Evolutionary conservation across 495 filamentous ascomycete genomes (phyloP), one percentile per base, ranked within the genome.

Genomic region (Daldinia childiae): DNA sequence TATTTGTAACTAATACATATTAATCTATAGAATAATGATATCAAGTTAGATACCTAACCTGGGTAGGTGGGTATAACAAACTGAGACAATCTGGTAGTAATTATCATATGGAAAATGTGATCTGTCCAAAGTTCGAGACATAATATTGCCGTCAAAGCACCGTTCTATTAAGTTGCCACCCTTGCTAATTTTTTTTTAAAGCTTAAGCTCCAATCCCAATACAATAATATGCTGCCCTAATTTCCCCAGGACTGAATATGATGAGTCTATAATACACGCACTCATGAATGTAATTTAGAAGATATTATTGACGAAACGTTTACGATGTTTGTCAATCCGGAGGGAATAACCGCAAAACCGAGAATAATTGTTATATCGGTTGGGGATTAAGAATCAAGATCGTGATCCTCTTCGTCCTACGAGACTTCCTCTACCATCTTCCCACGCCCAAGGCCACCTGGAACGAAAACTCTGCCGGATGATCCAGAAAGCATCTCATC

Each of bases 401-500:
- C 26, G 15, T 19, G 43, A 50, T 54, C 27, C 7, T 52, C 24
- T 17, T 61, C 43, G 24, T 17, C 21, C 69, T 70, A 80, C 2
- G 73, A 73, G 32, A 84, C 82, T 64, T 84, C 82, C 71, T 81
- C 76, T 1, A 84, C 81, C 80, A 82, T 80, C 73, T 82, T 83
- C 12, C 76, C 77, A 34, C 64, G 26, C 6, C 48, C 39, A 21
- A 78, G 55, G 15, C 78, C 72, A 12, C 72, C 79, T 67, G 70
- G 45, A 30, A 62, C 74, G 77, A 92, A 97, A 15, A 90, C 69
- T 66, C 78, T 84, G 7, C 93, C 93, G 5, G 86, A 86, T 3
- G 92, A 90, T 6, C 84, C 88, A 1, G 83, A 85, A 48, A 97
- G 71, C 90, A 95, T 95, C 74, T 95, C 93, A 12, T 90, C 88